Base-by-base conservation (phyloP, 352 stramenopile species). In the Pythium brachiatum region DNA sequence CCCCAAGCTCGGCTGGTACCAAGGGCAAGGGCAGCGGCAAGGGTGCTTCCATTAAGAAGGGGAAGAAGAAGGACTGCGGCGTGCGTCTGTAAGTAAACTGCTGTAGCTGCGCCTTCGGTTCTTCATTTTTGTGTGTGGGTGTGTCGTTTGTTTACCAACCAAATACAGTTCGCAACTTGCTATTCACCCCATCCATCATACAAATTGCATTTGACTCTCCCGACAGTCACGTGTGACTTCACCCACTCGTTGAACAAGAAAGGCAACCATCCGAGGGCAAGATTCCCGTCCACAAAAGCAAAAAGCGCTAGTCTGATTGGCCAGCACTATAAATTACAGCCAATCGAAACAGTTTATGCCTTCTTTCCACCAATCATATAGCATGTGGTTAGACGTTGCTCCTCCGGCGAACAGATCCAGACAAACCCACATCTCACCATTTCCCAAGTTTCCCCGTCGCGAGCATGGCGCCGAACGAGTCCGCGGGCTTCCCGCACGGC, bases 1-100 rank as follows among this genome's bases (percentile, higher is more conserved):
- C 41, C 26, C 41, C 41, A n/a, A 9, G 18, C 6, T 48, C 41
- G 41, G 26, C 13, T n/a, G 41, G n/a, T n/a, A n/a, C n/a, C n/a
- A 48, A 48, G 41, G 41, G 21, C 18, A 48, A 2, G 6, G 36
- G 36, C 36, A 44, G 21, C 15, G 36, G 36, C 36, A 44, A 46
- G 38, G 38, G 20, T 26, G 18, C 25, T 7, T 23, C 12, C 26
- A 18, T 18, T 21, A 29, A 6, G 18, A 59, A 59, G 53, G 48
- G 51, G 53, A 23, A 36, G 23, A 61, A 61, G 39, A 61, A 61
- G 41, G 54, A 61, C 54, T 61, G 54, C n/a, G 54, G 54, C 31
- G 41, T 61, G 26, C 29, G 41, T 8, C 20, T 61, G 27, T 53
- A 61, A 53, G 41, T 50, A 50, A 27, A 11, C 29, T 5, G 5